These are phyloP conservation scores for Avena atlantica DNA, from an alignment of 176 grass and related monocot species.

Conservation along the genomic window DNA sequence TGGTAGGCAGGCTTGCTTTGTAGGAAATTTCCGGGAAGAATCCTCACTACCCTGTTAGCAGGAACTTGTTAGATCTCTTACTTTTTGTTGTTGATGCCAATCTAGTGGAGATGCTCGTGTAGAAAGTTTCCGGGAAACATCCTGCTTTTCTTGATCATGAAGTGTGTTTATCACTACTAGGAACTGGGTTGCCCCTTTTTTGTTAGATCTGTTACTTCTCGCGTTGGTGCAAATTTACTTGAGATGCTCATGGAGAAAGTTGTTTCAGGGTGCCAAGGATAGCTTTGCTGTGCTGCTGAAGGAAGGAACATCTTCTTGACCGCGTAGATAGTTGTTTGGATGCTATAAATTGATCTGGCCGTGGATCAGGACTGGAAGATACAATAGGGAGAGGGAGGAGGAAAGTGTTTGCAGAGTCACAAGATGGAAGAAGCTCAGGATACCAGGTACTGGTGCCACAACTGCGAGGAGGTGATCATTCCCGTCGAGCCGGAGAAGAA, in stretches of 20 bases:
- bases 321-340: neutral
- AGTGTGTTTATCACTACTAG: constrained; percentile 17
- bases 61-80: neutral
- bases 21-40: neutral
- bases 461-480: constrained; percentile 58
- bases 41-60: neutral
- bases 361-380: constrained; percentile 1
- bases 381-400: neutral
- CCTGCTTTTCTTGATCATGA: constrained; percentile 28
- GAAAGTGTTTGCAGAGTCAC: constrained; percentile 13
- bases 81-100: neutral
- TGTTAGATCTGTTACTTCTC: constrained; percentile 33
- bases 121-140: constrained; percentile 38
- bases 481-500: constrained; percentile 68
- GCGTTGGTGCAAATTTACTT: neutral
- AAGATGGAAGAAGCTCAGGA: constrained; percentile 58
- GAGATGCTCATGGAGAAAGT: constrained; percentile 46
- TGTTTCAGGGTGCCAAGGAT: constrained; percentile 57
- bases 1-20: constrained; percentile 27
- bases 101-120: constrained; percentile 27
- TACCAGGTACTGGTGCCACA: constrained; percentile 79
- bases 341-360: constrained; percentile 30
- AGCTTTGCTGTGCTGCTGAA: constrained; percentile 42
- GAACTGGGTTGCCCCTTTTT: constrained; percentile 27
- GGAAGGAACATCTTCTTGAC: constrained; percentile 43